Percentiles rank a stretch among this genome's conserved stretches.
Evolutionary conservation across 441 rosid genomes (phyloP).

Genomic region (Biscutella auriculata): DNA sequence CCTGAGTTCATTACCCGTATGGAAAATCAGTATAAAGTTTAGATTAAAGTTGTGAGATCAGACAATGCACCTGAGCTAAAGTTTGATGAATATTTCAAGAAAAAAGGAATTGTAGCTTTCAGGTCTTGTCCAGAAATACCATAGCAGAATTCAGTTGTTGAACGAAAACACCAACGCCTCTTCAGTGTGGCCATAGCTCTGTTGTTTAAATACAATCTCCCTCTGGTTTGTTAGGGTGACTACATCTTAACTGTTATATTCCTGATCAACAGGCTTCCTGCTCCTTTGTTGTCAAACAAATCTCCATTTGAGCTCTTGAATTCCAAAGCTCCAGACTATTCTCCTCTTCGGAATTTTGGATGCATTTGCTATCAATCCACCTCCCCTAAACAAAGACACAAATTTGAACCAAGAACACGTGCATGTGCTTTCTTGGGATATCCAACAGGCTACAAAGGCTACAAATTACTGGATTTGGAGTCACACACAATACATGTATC

Average conservation of each 20-base stretch:
- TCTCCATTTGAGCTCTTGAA: not conserved
- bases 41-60: too few species aligned
- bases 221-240: not conserved
- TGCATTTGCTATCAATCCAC: not conserved
- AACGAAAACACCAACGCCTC: too few species aligned
- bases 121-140: too few species aligned
- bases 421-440: not conserved
- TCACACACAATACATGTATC: not conserved
- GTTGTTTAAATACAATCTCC: too few species aligned
- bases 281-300: not conserved
- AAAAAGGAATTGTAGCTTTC: too few species aligned
- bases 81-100: too few species aligned
- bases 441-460: not conserved
- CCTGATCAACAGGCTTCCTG: not conserved
- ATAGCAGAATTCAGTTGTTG: too few species aligned
- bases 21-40: too few species aligned
- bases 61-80: too few species aligned
- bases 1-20: too few species aligned
- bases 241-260: accelerated
- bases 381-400: not conserved
- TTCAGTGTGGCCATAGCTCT: too few species aligned
- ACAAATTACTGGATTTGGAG: not conserved
- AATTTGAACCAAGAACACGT: not conserved
- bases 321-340: not conserved
- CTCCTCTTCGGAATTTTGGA: not conserved